Conservation (phyloP, 768 basidiomycete genomes). For the Clavaria fumosa region DNA sequence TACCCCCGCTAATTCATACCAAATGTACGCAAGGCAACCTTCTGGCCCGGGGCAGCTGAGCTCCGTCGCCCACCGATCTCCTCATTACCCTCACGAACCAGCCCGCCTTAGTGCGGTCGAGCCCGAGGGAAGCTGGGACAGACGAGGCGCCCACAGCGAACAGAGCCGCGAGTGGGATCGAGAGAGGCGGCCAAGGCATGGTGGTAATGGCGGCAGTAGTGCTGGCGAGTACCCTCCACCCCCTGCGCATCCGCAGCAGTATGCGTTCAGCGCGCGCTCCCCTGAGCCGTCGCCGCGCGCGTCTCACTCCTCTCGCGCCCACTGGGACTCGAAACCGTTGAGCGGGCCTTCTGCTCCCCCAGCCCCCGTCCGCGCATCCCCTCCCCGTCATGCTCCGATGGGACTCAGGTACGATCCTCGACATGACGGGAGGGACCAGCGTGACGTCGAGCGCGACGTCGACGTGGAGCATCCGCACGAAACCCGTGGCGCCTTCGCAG, state of each 20-base stretch:
- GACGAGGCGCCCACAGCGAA: constrained; percentile 12
- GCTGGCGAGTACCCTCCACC: constrained; percentile 26
- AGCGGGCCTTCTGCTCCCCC: constrained; percentile 19
- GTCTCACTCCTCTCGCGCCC: constrained; percentile 24
- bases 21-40: constrained; percentile 33
- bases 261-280: constrained; percentile 17
- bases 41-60: constrained; percentile 38
- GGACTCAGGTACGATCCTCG: constrained; percentile 51
- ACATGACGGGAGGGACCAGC: constrained; percentile 34
- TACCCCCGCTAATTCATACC: constrained; percentile 35
- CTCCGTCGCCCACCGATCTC: constrained; percentile 39
- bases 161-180: constrained; percentile 16
- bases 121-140: constrained; percentile 43
- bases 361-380: constrained; percentile 18
- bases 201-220: too few relatives aligned
- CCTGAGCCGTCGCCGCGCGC: constrained; percentile 41
- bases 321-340: constrained; percentile 56
- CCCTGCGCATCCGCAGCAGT: constrained; percentile 19
- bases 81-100: constrained; percentile 39
- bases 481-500: constrained; percentile 26
- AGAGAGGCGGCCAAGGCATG: constrained; percentile 29
- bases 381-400: constrained; percentile 26
- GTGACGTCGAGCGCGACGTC: constrained; percentile 29
- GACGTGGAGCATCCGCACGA: constrained; percentile 22
- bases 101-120: constrained; percentile 26